Conservation (phyloP, 1,284 basidiomycete genomes). For the Ganoderma lingzhi region DNA sequence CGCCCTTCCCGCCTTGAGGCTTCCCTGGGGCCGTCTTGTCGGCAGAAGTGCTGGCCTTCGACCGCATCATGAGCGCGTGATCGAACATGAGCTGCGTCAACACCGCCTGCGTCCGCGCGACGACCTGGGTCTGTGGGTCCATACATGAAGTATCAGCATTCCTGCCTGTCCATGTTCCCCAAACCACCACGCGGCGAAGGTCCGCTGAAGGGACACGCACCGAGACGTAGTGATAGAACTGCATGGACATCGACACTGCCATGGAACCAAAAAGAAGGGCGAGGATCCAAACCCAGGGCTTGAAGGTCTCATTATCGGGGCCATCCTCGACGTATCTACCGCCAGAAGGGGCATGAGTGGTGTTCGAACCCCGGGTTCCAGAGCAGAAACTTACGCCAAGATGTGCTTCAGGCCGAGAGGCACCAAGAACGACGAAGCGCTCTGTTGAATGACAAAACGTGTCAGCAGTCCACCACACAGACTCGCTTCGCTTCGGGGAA, state of each 20-base stretch:
- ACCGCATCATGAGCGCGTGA: constrained; percentile 70
- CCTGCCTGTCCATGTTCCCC: neutral
- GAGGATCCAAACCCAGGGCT: constrained; percentile 66
- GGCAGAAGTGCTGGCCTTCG: constrained; percentile 53
- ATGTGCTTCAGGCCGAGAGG: constrained; percentile 23
- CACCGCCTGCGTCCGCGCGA: constrained; percentile 57
- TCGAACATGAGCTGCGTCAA: constrained; percentile 75
- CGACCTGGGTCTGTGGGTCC: constrained; percentile 42
- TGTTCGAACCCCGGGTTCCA: neutral
- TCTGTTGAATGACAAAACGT: constrained; percentile 7
- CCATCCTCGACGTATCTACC: constrained; percentile 51
- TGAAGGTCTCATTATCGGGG: constrained; percentile 44
- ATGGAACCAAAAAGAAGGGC: constrained; percentile 66
- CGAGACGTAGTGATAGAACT: constrained; percentile 45
- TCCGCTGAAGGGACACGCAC: constrained; percentile 20
- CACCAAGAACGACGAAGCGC: constrained; percentile 15
- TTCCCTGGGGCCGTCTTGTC: neutral
- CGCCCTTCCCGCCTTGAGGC: constrained; percentile 47
- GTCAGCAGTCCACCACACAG: constrained; percentile 5
- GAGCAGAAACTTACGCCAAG: constrained; percentile 12
- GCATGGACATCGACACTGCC: constrained; percentile 42
- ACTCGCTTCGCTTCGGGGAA: neutral
- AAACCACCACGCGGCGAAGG: neutral
- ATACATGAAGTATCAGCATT: constrained; percentile 1
- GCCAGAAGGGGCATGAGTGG: neutral